Evolutionary conservation across 768 basidiomycete genomes (phyloP), one percentile per base, ranked within the genome.

Genomic region (Coprinopsis cinerea): DNA sequence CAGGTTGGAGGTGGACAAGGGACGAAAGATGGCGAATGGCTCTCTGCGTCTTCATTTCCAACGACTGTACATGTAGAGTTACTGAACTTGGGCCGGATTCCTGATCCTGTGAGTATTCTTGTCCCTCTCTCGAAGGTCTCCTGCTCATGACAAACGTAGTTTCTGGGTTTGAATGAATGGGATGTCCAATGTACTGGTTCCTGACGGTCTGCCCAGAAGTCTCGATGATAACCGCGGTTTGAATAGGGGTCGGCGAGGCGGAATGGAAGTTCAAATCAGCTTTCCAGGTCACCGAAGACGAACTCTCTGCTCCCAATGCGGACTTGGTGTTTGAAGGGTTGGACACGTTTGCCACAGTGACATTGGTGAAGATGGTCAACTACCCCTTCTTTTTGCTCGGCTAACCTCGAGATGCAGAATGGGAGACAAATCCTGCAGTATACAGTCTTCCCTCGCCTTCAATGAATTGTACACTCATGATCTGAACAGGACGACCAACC

Each of bases 321-420:
- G 92, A 94, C 61, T 69, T 97, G 15, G 75, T 93, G 6, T 92
- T 95, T 53, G 92, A 95, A 10, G 94, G 94, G 15, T 66, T 97
- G 17, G 94, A 97, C 60, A 96, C 93, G 0, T 95, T 92, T 61
- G 82, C 86, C 2, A 72, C 69, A n/a, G 74, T 93, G 35, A 64
- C 65, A 26, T 65, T 95, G 52, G 91, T 88, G 56, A 64, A 81
- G 15, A 25, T 32, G 26, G 18, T 17, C 17, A 48, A 20, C 30
- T 40, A 15, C 30, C 34, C 14, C 15, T 26, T 18, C 17, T 37
- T 28, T 49, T 49, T 20, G 18, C 9, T 3, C 9, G 13, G 40
- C 15, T 52, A 18, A 46, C 40, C 23, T 26, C 20, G 28, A 7
- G n/a, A n/a, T 23, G 17, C 47, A 93, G 90, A 93, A 97, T 54